These are phyloP conservation scores for Fistulinella prunicolor DNA, from an alignment of 768 basidiomycete species.

Conservation along the genomic window DNA sequence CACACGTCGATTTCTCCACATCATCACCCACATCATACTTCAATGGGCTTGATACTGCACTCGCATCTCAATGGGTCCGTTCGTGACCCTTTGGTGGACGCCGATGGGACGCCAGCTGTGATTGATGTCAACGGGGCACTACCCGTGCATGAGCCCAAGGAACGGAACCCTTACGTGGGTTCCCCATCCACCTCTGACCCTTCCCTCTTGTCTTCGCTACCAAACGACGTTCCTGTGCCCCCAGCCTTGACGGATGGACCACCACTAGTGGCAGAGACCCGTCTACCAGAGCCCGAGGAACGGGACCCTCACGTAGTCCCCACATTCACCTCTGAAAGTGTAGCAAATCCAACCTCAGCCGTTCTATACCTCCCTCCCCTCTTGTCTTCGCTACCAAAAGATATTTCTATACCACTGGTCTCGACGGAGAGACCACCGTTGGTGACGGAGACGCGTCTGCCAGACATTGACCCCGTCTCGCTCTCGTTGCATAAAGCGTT, in stretches of 20 bases:
- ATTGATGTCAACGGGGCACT: background rate
- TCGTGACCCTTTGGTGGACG: background rate
- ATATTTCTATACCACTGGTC: slow-evolving; percentile 28
- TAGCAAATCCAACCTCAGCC: slow-evolving; percentile 39
- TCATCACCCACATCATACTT: background rate
- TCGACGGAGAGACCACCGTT: slow-evolving; percentile 41
- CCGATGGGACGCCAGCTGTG: no score
- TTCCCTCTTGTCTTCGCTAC: slow-evolving; percentile 77
- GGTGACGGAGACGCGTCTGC: slow-evolving; percentile 71
- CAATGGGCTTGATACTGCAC: slow-evolving; percentile 21
- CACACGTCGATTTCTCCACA: background rate
- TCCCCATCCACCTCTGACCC: slow-evolving; percentile 56
- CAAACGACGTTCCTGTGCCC: slow-evolving; percentile 36
- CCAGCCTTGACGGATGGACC: slow-evolving; percentile 31
- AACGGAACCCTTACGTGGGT: slow-evolving; percentile 51
- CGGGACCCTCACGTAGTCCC: slow-evolving; percentile 58
- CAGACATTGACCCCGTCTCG: slow-evolving; percentile 82
- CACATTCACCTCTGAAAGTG: slow-evolving; percentile 40
- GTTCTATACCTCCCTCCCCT: slow-evolving; percentile 84
- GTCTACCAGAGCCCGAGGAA: slow-evolving; percentile 55
- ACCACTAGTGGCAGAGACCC: slow-evolving; percentile 63
- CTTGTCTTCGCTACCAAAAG: slow-evolving; percentile 67
- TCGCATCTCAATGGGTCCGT: slow-evolving; percentile 1
- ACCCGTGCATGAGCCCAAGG: background rate
- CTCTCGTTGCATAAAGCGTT: slow-evolving; percentile 83